phyloP scores from a whole-genome alignment of 345 rosid species.

The Citrus hindsii region DNA sequence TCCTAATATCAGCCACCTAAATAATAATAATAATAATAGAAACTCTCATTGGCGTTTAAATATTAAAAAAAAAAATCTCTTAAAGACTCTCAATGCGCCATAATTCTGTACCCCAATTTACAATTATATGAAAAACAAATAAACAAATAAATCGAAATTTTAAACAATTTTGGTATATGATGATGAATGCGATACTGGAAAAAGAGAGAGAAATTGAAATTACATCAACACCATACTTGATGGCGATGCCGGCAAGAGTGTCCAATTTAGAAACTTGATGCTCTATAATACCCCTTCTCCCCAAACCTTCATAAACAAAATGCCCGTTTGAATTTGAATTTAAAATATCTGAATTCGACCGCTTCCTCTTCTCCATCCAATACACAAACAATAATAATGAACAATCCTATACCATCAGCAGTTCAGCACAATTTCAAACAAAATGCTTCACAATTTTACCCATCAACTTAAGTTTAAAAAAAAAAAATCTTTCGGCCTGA shows the following conservation, averaged over 20 bases:
- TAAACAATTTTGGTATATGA: not conserved
- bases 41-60: not conserved
- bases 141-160: not conserved
- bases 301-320: not conserved
- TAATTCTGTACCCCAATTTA: constrained; percentile 34
- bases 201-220: not conserved
- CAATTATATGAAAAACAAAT: not conserved
- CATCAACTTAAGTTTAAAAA: too few species aligned
- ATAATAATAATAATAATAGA: too few species aligned
- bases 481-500: not conserved
- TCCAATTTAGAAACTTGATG: constrained; percentile 75
- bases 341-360: not conserved
- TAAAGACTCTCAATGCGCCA: not conserved
- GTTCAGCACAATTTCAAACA: not conserved
- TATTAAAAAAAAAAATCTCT: not conserved
- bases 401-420: not conserved
- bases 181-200: too few species aligned
- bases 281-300: constrained; percentile 24
- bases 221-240: constrained; percentile 95
- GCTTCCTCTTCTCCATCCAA: constrained; percentile 1
- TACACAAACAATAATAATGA: not conserved
- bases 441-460: not conserved
- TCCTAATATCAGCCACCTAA: constrained; percentile 83
- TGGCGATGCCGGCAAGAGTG: constrained; percentile 94
- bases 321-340: not conserved